These are phyloP conservation scores for Aspergillus udagawae DNA, from an alignment of 2,329 filamentous ascomycete species.

Conservation along the genomic window DNA sequence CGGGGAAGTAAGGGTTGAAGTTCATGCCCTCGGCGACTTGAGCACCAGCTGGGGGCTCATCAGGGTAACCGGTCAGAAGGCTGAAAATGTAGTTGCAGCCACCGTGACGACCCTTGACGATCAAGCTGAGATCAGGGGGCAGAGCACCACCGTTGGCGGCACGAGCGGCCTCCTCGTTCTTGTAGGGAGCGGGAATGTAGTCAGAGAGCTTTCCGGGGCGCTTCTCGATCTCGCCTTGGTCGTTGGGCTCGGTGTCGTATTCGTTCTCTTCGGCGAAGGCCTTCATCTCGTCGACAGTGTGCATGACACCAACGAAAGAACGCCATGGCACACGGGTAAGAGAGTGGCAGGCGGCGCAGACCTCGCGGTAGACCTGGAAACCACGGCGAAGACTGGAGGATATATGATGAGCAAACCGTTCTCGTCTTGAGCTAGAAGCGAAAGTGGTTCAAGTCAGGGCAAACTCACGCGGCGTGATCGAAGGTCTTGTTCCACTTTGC, in stretches of 20 bases:
- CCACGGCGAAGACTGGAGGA: conserved; percentile 80
- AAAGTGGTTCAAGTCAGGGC: background rate
- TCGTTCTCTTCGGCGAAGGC: conserved; percentile 95
- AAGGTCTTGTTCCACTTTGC: conserved; percentile 89
- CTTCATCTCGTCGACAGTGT: conserved; percentile 98
- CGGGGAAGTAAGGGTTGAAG: conserved; percentile 99
- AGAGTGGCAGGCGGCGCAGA: conserved; percentile 97
- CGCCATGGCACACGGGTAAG: conserved; percentile 92
- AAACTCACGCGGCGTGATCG: conserved; percentile 87
- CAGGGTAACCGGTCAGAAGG: conserved; percentile 93
- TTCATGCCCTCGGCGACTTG: conserved; percentile 84
- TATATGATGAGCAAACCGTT: conserved; percentile 22
- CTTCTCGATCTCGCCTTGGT: conserved; percentile 97
- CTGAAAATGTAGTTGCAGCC: conserved; percentile 99
- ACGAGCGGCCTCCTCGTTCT: conserved; percentile 97
- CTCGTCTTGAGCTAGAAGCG: conserved; percentile 8
- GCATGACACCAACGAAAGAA: conserved; percentile 78
- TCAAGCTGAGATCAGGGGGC: conserved; percentile 94
- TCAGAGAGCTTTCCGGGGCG: conserved; percentile 97
- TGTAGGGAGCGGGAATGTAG: conserved; percentile 92
- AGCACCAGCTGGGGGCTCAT: conserved; percentile 88
- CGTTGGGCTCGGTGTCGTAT: conserved; percentile 97
- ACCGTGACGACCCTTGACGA: conserved; percentile 95
- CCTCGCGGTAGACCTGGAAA: conserved; percentile 99
- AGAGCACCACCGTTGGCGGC: conserved; percentile 98